Conservation (phyloP, 2,329 filamentous ascomycete genomes). For the Fonsecaea pedrosoi region DNA sequence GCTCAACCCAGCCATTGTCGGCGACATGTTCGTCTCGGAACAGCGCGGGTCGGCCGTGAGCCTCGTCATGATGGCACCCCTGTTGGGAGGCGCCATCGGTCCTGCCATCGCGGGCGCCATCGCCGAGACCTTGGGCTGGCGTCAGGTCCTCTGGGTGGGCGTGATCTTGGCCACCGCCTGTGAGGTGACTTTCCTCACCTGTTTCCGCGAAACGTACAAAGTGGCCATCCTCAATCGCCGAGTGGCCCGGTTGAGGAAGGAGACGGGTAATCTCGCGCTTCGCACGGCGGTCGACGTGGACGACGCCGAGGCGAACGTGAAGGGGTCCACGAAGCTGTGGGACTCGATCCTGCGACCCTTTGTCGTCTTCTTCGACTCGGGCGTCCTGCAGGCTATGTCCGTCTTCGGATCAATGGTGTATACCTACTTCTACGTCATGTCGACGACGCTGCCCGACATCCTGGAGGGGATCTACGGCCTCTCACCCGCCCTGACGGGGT, state of each 20-base stretch:
- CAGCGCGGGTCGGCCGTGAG: conserved; percentile 66
- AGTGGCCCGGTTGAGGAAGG: conserved; percentile 42
- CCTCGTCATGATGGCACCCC: conserved; percentile 62
- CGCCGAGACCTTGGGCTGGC: conserved; percentile 38
- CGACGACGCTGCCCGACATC: conserved; percentile 48
- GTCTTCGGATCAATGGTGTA: conserved; percentile 57
- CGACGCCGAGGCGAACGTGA: conserved; percentile 14
- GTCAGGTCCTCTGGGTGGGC: conserved; percentile 39
- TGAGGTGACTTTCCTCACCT: conserved; percentile 40
- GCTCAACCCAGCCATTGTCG: conserved; percentile 68
- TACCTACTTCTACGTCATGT: conserved; percentile 54
- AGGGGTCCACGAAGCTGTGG: conserved; percentile 42
- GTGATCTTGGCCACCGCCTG: conserved; percentile 31
- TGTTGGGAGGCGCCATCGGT: conserved; percentile 49
- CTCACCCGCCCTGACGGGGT: conserved; percentile 40
- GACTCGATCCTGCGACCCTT: conserved; percentile 60
- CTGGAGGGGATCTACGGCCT: conserved; percentile 43
- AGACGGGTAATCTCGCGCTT: conserved; percentile 40
- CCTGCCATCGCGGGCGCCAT: conserved; percentile 41
- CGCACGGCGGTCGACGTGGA: conserved; percentile 34
- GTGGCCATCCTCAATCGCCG: conserved; percentile 43
- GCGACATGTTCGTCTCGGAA: conserved; percentile 66
- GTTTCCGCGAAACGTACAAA: conserved; percentile 45
- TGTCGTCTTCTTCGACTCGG: conserved; percentile 63
- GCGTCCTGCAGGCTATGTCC: conserved; percentile 59